A percentile compares a stretch with the other conserved stretches of the same genome.
Conservation (phyloP, 768 basidiomycete genomes). For the Tylopilus sp. region DNA sequence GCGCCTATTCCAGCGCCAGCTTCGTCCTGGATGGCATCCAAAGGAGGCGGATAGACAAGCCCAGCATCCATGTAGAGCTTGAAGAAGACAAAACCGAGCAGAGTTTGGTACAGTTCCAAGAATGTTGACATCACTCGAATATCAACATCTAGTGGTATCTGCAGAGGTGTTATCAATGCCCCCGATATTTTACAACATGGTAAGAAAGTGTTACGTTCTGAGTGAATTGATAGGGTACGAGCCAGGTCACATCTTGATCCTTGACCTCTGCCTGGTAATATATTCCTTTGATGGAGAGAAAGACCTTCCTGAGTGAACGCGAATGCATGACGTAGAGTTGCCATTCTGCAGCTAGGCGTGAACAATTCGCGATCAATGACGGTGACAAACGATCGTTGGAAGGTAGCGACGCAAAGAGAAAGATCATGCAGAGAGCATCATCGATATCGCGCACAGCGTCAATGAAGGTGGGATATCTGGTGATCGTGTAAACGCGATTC, state of each 20-base stretch:
- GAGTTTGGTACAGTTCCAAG: slow-evolving; percentile 94
- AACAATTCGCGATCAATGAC: slow-evolving; percentile 85
- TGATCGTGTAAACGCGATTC: slow-evolving; percentile 9
- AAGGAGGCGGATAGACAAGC: slow-evolving; percentile 91
- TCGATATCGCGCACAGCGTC: slow-evolving; percentile 96
- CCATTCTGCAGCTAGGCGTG: slow-evolving; percentile 91
- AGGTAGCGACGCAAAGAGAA: slow-evolving; percentile 88
- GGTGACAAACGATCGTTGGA: slow-evolving; percentile 79
- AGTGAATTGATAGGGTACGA: slow-evolving; percentile 96
- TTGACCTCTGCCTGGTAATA: slow-evolving; percentile 97
- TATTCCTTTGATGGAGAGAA: slow-evolving; percentile 96
- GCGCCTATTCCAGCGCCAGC: slow-evolving; percentile 85
- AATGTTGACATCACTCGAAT: slow-evolving; percentile 98
- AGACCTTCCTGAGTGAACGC: slow-evolving; percentile 79
- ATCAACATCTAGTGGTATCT: slow-evolving; percentile 96
- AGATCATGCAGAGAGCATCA: slow-evolving; percentile 93
- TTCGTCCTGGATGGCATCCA: slow-evolving; percentile 82
- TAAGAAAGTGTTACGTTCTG: slow-evolving; percentile 67
- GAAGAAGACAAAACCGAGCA: slow-evolving; percentile 94
- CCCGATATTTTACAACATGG: background rate
- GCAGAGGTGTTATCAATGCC: slow-evolving; percentile 9
- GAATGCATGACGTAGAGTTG: slow-evolving; percentile 93
- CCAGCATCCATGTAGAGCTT: slow-evolving; percentile 96
- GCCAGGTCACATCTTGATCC: slow-evolving; percentile 92
- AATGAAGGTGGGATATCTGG: slow-evolving; percentile 93